Percentiles rank a stretch among this genome's conserved stretches.
phyloP scores from a whole-genome alignment of 352 stramenopile genomes.

The Globisporangium middletonii region DNA sequence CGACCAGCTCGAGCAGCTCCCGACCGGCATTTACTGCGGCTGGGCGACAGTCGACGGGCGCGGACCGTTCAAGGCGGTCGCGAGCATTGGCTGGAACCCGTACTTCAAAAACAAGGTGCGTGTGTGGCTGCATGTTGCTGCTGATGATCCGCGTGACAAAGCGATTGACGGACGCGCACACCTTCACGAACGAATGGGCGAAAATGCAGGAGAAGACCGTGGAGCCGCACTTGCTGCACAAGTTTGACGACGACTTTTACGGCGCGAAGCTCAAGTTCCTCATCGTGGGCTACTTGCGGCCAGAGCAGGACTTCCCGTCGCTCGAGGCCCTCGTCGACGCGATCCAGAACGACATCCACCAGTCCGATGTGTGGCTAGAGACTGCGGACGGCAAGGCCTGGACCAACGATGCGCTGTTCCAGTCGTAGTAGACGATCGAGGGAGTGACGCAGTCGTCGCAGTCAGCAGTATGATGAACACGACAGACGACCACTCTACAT shows the following conservation, averaged over 20 bases:
- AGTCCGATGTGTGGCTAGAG: slow-evolving; percentile 66
- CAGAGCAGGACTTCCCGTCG: slow-evolving; percentile 92
- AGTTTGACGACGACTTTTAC: slow-evolving; percentile 95
- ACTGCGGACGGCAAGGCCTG: slow-evolving; percentile 46
- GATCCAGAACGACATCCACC: slow-evolving; percentile 85
- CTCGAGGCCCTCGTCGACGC: slow-evolving; percentile 90
- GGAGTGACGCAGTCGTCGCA: not conserved
- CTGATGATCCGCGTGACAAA: not conserved
- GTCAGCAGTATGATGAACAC: no score
- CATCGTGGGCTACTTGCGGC: slow-evolving; percentile 90
- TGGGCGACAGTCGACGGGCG: slow-evolving; percentile 87
- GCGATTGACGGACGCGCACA: not conserved
- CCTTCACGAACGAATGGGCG: no score
- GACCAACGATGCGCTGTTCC: slow-evolving; percentile 36
- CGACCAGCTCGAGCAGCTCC: slow-evolving; percentile 63
- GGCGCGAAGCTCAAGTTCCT: slow-evolving; percentile 90
- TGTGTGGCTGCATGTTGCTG: not conserved
- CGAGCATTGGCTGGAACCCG: slow-evolving; percentile 96
- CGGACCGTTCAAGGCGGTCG: slow-evolving; percentile 90
- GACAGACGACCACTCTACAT: not conserved
- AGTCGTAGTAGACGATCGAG: slow-evolving; percentile 10
- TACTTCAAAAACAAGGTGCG: slow-evolving; percentile 90
- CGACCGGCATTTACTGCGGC: slow-evolving; percentile 92
- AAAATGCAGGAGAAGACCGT: slow-evolving; percentile 90
- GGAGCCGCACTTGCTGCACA: slow-evolving; percentile 93